Conservation (phyloP, 495 filamentous ascomycete species). For the Aspergillus diversus region DNA sequence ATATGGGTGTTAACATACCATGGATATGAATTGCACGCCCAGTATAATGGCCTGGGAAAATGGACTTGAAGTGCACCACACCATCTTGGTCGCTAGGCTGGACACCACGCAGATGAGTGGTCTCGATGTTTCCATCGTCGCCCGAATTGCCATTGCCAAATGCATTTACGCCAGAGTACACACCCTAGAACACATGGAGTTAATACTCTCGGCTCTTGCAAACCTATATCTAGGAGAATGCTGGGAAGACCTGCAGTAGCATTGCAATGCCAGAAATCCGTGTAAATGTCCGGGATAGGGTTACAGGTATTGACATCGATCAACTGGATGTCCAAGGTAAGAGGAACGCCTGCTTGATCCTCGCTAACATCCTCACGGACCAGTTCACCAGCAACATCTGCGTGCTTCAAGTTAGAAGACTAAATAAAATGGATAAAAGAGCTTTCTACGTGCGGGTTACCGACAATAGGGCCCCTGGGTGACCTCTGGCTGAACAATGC, state of each 20-base stretch:
- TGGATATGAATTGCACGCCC: conserved; percentile 43
- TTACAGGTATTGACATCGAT: conserved; percentile 62
- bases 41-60: conserved; percentile 61
- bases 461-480: conserved; percentile 60
- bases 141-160: conserved; percentile 52
- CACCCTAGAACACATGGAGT: conserved; percentile 32
- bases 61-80: conserved; percentile 51
- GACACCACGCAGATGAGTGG: conserved; percentile 56
- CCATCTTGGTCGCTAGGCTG: conserved; percentile 55
- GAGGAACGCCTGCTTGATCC: conserved; percentile 54
- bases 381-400: conserved; percentile 51
- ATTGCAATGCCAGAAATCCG: conserved; percentile 66
- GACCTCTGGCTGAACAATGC: conserved; percentile 57
- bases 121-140: conserved; percentile 41
- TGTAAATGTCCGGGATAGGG: conserved; percentile 55
- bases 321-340: conserved; percentile 64
- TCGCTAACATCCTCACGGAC: conserved; percentile 61
- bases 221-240: conserved; percentile 14
- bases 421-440: too few relatives aligned
- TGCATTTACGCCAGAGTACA: conserved; percentile 59
- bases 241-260: conserved; percentile 30
- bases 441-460: background rate
- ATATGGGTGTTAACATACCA: conserved; percentile 26
- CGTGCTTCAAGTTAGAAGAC: background rate
- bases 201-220: background rate